Evolutionary conservation across 192 early-diverging fungal species (phyloP), one percentile per base, ranked within the genome.

Genomic region (Mortierella antarctica): DNA sequence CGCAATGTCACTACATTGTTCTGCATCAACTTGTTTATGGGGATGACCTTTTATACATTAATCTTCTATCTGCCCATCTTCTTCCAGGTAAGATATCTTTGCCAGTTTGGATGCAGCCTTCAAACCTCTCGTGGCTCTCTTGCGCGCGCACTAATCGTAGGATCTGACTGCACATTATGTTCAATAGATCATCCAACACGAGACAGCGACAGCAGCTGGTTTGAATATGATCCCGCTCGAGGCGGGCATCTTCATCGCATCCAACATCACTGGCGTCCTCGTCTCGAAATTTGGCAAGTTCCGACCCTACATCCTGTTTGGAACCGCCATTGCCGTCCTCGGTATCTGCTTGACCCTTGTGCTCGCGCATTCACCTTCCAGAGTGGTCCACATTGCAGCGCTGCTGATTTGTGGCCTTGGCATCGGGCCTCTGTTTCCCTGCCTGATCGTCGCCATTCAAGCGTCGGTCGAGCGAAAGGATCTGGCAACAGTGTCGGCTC

Each of bases 21-120:
- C 44, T 53, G 87, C 8, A 83, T 85, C 46, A 87, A 90, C 41
- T 70, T 91, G 55, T 92, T 95, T 65, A 88, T 88, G 65, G 86
- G 90, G 11, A 87, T 89, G 18, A 85, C 88, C 1, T 89, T 88
- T 11, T 89, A 86, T 67, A 84, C 84, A 6, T 74, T 91, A 1
- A 88, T 91, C n/a, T 95, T 91, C 62, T 96, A 95, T 83, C 78
- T 93, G n/a, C 90, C 92, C 40, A 82, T 89, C n/a, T 96, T 90
- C 82, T 94, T 95, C 74, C 90, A 95, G 75, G 85, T 96, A 80
- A 20, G 55, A 1, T n/a, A 56, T 15, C 9, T 21, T 56, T 20
- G 15, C 54, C 13, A 56, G 2, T 21, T 56, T 10, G 18, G 15
- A 15, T 56, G 9, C 0, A 13, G 2, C 2, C 21, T 10, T 56